Base-by-base conservation (phyloP, 805 yeast species). In the Spathaspora girioi region DNA sequence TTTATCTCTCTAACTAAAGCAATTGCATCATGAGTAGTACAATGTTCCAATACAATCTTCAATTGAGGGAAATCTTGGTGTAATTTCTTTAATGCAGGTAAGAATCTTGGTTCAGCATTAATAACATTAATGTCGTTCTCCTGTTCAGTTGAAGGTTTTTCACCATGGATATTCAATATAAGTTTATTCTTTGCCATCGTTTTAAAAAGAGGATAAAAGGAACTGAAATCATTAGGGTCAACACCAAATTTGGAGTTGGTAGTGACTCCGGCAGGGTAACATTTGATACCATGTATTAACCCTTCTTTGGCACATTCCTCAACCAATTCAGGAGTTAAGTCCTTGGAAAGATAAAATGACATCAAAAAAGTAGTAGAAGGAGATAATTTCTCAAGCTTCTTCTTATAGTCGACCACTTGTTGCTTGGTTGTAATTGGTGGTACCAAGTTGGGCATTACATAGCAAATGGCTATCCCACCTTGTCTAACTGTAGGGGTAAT, bases 241-340 rank as follows among this genome's bases (percentile, higher is more conserved):
- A 94, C 97, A 47, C 99, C 99, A 2, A 86, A 88, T 46, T 80
- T 69, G 9, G 97, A 90, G 72, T 94, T 94, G 40, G 99, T 94
- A n/a, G 99, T 94, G 31, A 94, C 99, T 44, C 99, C 99, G 1
- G 98, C 97, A 42, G 99, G 99, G 67, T 94, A 94, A 66, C 97
- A 91, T 68, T 94, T 94, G 58, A 94, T 89, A 51, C 99, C 99
- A 29, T 83, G 77, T 50, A 93, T 83, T 38, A 82, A 83, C 1
- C 84, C 84, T 15, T 70, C 61, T 50, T 75, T 64, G 7, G 92
- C 96, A 35, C 97, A 98, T 55, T 82, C 80, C 50, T 81, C 83
- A 51, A 94, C 85, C 41, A 90, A 73, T 57, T 89, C 96, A 0
- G 98, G 97, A 1, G 97, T 89, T 56, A 94, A 73, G 0, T 83